A percentile compares a stretch with the other conserved stretches of the same genome.
phyloP scores from a whole-genome alignment of 192 early-diverging fungal species.

The Coemansia sp. region DNA sequence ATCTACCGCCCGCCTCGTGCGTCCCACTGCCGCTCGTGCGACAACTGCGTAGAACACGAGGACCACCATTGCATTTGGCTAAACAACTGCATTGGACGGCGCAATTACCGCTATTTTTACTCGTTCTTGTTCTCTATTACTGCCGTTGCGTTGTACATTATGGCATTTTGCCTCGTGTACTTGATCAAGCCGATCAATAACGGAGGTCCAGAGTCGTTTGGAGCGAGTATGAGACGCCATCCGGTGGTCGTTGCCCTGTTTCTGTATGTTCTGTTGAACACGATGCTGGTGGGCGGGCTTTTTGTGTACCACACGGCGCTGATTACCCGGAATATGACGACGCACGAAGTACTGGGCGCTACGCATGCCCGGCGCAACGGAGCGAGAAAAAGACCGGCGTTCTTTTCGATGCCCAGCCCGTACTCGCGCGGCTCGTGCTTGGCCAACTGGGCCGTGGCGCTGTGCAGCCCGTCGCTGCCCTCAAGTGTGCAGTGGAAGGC shows the following conservation, averaged over 20 bases:
- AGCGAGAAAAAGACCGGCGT: background rate
- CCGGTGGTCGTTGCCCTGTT: slow-evolving; percentile 62
- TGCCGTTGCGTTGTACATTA: slow-evolving; percentile 61
- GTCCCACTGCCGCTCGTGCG: slow-evolving; percentile 84
- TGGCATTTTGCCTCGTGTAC: slow-evolving; percentile 62
- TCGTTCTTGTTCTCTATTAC: slow-evolving; percentile 67
- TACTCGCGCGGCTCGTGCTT: slow-evolving; percentile 44
- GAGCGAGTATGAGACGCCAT: slow-evolving; percentile 36
- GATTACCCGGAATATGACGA: slow-evolving; percentile 73
- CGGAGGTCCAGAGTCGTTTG: slow-evolving; percentile 36
- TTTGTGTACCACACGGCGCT: slow-evolving; percentile 76
- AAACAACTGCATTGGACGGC: slow-evolving; percentile 85
- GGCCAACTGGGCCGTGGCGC: slow-evolving; percentile 41
- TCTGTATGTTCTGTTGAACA: slow-evolving; percentile 63
- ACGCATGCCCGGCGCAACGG: slow-evolving; percentile 9
- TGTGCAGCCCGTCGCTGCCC: slow-evolving; percentile 37
- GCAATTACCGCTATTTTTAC: slow-evolving; percentile 83
- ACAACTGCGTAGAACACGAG: slow-evolving; percentile 87
- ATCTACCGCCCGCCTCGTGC: slow-evolving; percentile 87
- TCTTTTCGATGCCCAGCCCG: slow-evolving; percentile 25
- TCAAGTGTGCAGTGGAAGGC: slow-evolving; percentile 43
- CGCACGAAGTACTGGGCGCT: slow-evolving; percentile 75
- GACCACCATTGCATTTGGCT: slow-evolving; percentile 96
- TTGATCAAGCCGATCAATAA: slow-evolving; percentile 52
- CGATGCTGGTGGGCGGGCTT: slow-evolving; percentile 64